Evolutionary conservation across 2,329 filamentous ascomycete species (phyloP), one percentile per base, ranked within the genome.

Genomic region (Arthrobotrys sphaeroides): DNA sequence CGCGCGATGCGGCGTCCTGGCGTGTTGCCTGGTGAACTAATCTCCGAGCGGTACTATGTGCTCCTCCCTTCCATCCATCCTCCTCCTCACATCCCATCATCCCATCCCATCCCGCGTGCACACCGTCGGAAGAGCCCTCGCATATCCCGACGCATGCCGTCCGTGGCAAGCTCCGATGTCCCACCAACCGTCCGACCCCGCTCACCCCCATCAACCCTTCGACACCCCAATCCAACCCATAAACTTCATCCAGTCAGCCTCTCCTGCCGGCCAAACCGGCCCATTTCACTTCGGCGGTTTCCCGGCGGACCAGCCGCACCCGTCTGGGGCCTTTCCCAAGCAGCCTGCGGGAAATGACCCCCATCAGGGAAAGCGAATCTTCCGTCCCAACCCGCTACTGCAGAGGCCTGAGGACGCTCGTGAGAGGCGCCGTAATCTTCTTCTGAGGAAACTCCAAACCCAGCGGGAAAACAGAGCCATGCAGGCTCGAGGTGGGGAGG

Each of bases 391-490:
- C 76, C 90, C 90, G 0, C 79, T 90, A 5, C 82, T 89, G 16
- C 86, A 87, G 77, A 86, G 83, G 74, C 85, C 88, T 59, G 83
- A 93, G 80, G 88, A 87, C 16, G 84, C 85, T 0, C 87, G 89
- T 66, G 89, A 92, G 80, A 84, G 86, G 64, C 84, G 91, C 69
- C 85, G 91, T 51, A 87, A 87, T 31, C 84, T 90, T 67, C 94
- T 94, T 79, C 83, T 94, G 73, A 88, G 89, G 80, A 90, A 86
- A 60, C 88, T 91, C 16, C 85, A 88, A 72, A 86, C 88, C 79
- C 85, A 87, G 42, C 83, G 85, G 1, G 88, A 90, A 43, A 87
- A 91, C 26, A 86, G 84, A 79, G 83, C 84, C 20, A 90, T 88
- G 85, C 84, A 87, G 78, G 84, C 86, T 60, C 84, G 89, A 77